Base-by-base conservation (phyloP, 208 protist species). In the Tritrichomonas musculus region DNA sequence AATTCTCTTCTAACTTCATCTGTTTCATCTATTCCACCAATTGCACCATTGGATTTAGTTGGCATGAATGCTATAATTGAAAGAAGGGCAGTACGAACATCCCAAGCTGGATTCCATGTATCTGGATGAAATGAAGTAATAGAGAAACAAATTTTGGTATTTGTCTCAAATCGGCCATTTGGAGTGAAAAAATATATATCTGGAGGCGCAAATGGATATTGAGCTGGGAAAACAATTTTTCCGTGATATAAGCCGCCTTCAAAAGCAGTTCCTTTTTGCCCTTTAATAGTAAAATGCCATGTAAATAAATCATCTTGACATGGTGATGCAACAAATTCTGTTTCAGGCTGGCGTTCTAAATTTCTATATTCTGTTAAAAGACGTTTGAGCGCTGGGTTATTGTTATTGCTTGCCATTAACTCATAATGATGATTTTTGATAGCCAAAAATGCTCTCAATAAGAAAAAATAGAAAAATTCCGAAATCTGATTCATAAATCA, bases 281-380 rank as follows among this genome's bases (percentile, higher is more conserved):
- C 98, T 22, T 96, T 96, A 0, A 99, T 94, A 27, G 97, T 98
- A 95, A 99, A 99, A 95, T 99, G 98, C 98, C 98, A 99, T 73
- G 98, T 97, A 93, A 99, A 99, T 36, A 99, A 96, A 95, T 99
- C 98, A 25, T 98, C 97, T 55, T 96, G 96, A n/a, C 97, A 72
- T 47, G 96, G 96, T 27, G 41, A 44, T 1, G 96, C 96, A 53
- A 60, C 69, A 55, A 96, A 97, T 2, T 95, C 72, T 55, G 49
- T n/a, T 25, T 84, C 73, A 9, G 33, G 33, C 22, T 84, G 8
- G 1, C 30, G 49, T 53, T 53, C 9, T 33, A 84, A 5, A 25
- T 53, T 9, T 84, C 36, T 49, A n/a, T 47, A 44, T 44, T 84
- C 73, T 11, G 41, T 25, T n/a, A 53, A 27, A 14, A 84, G 25